Conservation (phyloP, 2,329 filamentous ascomycete species). For the Cladosporium sp. region DNA sequence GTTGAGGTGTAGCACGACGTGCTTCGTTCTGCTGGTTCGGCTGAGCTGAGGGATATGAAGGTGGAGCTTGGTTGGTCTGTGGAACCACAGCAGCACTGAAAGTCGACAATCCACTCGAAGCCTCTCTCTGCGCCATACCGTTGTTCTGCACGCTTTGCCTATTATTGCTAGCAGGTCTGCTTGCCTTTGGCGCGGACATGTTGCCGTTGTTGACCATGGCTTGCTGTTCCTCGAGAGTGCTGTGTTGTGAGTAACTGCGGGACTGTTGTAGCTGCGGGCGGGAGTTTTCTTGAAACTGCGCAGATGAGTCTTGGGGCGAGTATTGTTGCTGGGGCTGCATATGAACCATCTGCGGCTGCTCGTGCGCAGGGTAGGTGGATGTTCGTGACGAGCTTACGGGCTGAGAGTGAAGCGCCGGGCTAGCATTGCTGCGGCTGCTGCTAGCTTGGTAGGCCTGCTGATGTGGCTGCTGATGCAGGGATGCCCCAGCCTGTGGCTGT, state of each 20-base stretch:
- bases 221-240: slow-evolving; percentile 23
- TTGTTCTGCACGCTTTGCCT: slow-evolving; percentile 32
- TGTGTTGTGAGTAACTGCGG: slow-evolving; percentile 28
- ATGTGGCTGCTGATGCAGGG: slow-evolving; percentile 26
- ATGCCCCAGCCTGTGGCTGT: slow-evolving; percentile 26
- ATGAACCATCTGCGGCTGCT: slow-evolving; percentile 16
- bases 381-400: slow-evolving; percentile 17
- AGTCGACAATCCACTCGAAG: slow-evolving; percentile 30
- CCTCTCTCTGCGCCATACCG: slow-evolving; percentile 25
- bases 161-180: slow-evolving; percentile 23
- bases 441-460: slow-evolving; percentile 8
- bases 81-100: slow-evolving; percentile 45
- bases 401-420: slow-evolving; percentile 23
- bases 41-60: slow-evolving; percentile 35
- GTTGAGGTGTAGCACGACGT: slow-evolving; percentile 41
- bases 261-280: slow-evolving; percentile 20
- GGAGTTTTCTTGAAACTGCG: slow-evolving; percentile 15
- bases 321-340: slow-evolving; percentile 18
- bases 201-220: slow-evolving; percentile 32
- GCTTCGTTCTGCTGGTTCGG: slow-evolving; percentile 22
- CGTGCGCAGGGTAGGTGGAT: slow-evolving; percentile 14
- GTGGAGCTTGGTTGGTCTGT: slow-evolving; percentile 41
- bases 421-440: slow-evolving; percentile 18
- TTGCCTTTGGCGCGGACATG: slow-evolving; percentile 24
- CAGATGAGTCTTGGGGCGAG: slow-evolving; percentile 21